Percentiles rank a stretch among this genome's conserved stretches.
Conservation (phyloP, 225 moss, liverwort and hornwort species). For the Thuidium tamariscinum region DNA sequence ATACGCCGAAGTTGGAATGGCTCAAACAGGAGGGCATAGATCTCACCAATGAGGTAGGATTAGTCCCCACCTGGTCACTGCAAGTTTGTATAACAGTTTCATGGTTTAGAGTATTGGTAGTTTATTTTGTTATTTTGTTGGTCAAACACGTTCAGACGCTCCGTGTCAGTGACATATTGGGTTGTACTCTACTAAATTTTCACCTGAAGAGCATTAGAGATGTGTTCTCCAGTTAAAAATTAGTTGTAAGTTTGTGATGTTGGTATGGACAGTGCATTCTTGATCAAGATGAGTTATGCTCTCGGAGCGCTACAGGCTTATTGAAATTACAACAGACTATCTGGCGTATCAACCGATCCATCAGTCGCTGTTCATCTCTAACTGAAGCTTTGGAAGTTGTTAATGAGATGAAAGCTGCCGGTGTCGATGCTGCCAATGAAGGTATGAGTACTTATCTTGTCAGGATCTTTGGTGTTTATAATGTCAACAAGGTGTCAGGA, state of each 20-base stretch:
- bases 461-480: not conserved
- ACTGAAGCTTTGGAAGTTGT: slow-evolving; percentile 68
- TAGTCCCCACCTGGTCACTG: not conserved
- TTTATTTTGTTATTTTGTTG: not conserved
- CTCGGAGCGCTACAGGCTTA: slow-evolving; percentile 68
- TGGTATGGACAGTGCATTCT: slow-evolving; percentile 62
- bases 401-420: slow-evolving; percentile 86
- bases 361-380: slow-evolving; percentile 70
- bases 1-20: slow-evolving; percentile 71
- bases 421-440: slow-evolving; percentile 66
- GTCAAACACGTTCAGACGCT: not conserved
- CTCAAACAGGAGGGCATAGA: slow-evolving; percentile 88
- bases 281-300: slow-evolving; percentile 83
- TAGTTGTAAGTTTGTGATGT: slow-evolving; percentile 4
- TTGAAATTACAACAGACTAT: slow-evolving; percentile 88
- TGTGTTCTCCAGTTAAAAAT: not conserved
- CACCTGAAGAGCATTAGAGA: not conserved
- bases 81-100: not conserved
- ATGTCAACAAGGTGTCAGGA: not conserved
- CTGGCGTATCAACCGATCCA: slow-evolving; percentile 87
- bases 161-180: not conserved
- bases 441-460: slow-evolving; percentile 18
- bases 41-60: slow-evolving; percentile 68
- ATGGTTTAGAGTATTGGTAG: not conserved
- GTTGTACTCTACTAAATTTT: not conserved